Percentiles rank a stretch among this genome's conserved stretches.
Evolutionary conservation across 208 protist species (phyloP).

Genomic region (Leishmania major): DNA sequence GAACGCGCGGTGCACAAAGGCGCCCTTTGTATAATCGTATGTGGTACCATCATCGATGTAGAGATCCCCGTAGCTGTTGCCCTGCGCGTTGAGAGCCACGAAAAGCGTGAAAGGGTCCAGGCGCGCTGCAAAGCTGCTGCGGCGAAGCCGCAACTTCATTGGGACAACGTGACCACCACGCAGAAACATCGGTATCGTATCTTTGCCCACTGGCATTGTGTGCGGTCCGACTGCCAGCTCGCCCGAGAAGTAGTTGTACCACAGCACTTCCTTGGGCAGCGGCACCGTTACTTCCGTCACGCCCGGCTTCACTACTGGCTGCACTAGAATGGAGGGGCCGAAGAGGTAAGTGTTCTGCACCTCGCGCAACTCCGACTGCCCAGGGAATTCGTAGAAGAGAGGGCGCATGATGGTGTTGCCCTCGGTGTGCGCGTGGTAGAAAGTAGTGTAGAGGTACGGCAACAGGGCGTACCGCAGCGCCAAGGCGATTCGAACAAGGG

Average conservation of each 20-base stretch:
- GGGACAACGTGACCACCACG: slow-evolving; percentile 94
- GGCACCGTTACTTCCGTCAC: slow-evolving; percentile 55
- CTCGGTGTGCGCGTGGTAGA: slow-evolving; percentile 80
- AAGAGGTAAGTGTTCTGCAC: slow-evolving; percentile 94
- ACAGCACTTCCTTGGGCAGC: slow-evolving; percentile 72
- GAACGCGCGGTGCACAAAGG: slow-evolving; percentile 55
- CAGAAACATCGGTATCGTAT: slow-evolving; percentile 94
- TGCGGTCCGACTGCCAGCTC: slow-evolving; percentile 19
- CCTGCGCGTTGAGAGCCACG: slow-evolving; percentile 81
- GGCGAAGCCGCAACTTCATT: slow-evolving; percentile 89
- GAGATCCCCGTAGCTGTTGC: slow-evolving; percentile 69
- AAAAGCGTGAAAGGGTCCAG: slow-evolving; percentile 95
- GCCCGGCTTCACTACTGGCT: slow-evolving; percentile 77
- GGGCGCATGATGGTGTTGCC: slow-evolving; percentile 94
- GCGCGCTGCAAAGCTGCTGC: slow-evolving; percentile 74
- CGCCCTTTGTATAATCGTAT: slow-evolving; percentile 66
- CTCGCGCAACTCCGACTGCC: slow-evolving; percentile 74
- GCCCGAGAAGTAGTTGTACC: slow-evolving; percentile 78
- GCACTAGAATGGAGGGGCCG: slow-evolving; percentile 88
- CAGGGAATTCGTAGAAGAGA: slow-evolving; percentile 95
- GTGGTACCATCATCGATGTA: slow-evolving; percentile 80
- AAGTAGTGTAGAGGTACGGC: slow-evolving; percentile 97
- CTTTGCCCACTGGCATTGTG: slow-evolving; percentile 57
- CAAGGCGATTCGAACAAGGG: slow-evolving; percentile 72
- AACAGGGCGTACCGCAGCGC: slow-evolving; percentile 94